Base-by-base conservation (phyloP, 2,329 filamentous ascomycete genomes). In the Ophiocordyceps polyrhachis-furcata region DNA sequence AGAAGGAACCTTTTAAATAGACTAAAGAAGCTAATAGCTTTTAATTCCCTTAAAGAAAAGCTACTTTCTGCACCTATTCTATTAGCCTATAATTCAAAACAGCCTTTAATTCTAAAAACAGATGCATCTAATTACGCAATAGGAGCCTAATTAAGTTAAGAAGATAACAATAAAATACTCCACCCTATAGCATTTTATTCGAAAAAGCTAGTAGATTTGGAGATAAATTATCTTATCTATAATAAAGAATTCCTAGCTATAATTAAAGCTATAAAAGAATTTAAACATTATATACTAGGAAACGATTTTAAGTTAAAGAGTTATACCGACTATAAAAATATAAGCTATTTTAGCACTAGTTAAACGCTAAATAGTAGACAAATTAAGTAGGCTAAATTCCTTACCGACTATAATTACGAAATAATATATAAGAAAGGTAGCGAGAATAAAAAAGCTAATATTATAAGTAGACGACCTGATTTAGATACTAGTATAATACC, bases 211-310 rank as follows among this genome's bases (percentile, higher is more conserved):
- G 28, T 31, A 19, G 14, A 19, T 13, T 17, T 12, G 4, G 23
- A 55, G 47, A 38, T 53, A 35, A 56, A 56, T 12, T 56, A 56
- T 28, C n/a, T 21, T 25, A 53, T 53, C 9, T 50, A 54, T 41
- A 44, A 54, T 43, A 52, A 54, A 43, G 48, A 53, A 50, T 50
- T 56, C 19, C 44, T 55, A 20, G 38, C 41, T 9, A 55, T 56
- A 23, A 44, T 53, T 43, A 50, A 53, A 42, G 20, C 32, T 17
- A 52, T 55, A 47, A 50, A 56, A 21, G 45, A 55, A 49, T 57
- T 50, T 31, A 43, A 43, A 48, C 44, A 53, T 17, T 55, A 56
- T 25, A 17, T 53, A 13, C 23, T 42, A 21, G 32, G 29, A 46
- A 52, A 20, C 20, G 40, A 48, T 3, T 49, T 51, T 42, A 41